Base-by-base conservation (phyloP, 148 eudicot species). In the Vaccinium myrtillus region DNA sequence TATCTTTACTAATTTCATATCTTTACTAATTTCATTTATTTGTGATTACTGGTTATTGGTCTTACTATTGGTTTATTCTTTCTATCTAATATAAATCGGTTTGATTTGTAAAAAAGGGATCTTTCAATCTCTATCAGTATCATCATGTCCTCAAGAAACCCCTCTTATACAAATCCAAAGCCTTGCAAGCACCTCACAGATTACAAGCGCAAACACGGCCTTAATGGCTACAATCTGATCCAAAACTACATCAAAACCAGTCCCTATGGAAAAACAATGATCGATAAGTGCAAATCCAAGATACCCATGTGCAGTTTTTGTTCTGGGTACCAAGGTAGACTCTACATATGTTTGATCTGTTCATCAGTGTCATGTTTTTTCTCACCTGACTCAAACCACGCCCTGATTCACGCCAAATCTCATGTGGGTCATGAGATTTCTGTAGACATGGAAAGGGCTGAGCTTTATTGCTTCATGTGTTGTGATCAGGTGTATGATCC, bases 401-500 rank as follows among this genome's bases (percentile, higher is more conserved):
- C 90, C 75, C 90, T 87, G 88, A 84, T 87, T 71, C 95, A 91
- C 82, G 82, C 91, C 25, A 46, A 85, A 71, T 78, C 88, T 32
- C 79, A 76, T 6, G 71, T 14, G 27, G 92, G 90, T 1, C 96
- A 93, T 85, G 93, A 93, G 82, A 89, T 93, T 76, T 82, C 73
- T 32, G 90, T 93, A 25, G 96, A 92, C 58, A 85, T 91, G 25
- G 92, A 93, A 19, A 89, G 94, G 84, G 90, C 94, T 0, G 92
- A 90, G 81, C 82, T 93, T 2, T 93, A 86, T 70, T 93, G 95
- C 65, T 85, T 84, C 74, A 90, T 86, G 56, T 93, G 95, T 75
- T 84, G 90, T 87, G 93, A 93, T 90, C 95, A 93, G 81, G 92
- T 93, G 55, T 93, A 93, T 78, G 95, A 93, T 88, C 92, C 89